A percentile compares a stretch with the other conserved stretches of the same genome.
Evolutionary conservation across 495 filamentous ascomycete species (phyloP).

Genomic region (Aspergillus funiculosus): DNA sequence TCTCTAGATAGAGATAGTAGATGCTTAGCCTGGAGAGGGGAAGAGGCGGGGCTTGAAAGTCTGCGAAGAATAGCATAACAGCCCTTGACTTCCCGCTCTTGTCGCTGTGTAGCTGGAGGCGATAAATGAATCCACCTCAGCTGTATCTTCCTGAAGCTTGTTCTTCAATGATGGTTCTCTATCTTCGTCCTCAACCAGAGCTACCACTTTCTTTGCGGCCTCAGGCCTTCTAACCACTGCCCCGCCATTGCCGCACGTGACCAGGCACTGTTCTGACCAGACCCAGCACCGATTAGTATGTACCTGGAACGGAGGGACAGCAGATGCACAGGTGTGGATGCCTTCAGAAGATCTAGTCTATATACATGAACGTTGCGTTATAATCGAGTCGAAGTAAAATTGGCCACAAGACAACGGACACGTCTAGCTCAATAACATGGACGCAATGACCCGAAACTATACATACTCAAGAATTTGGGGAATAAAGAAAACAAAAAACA

Average conservation of each 20-base stretch:
- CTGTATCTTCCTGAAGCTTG: neutral
- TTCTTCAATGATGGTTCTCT: conserved; percentile 5
- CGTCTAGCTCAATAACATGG: neutral
- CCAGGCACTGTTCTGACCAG: neutral
- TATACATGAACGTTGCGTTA: neutral
- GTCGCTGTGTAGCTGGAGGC: neutral
- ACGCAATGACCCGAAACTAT: neutral
- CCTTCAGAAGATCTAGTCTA: conserved; percentile 2
- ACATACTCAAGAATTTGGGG: neutral
- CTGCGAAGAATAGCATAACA: neutral
- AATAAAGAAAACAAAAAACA: no score
- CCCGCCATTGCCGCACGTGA: conserved; percentile 18
- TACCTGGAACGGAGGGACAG: neutral
- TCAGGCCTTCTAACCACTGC: conserved; percentile 10
- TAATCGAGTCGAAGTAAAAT: neutral
- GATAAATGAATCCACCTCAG: neutral
- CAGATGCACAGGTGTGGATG: neutral
- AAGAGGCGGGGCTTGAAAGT: neutral
- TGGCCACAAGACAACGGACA: neutral
- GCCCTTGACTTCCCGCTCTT: conserved; percentile 1
- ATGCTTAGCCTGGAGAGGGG: no score
- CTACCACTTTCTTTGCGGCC: conserved; percentile 11
- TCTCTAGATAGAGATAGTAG: no score
- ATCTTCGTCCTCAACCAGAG: conserved; percentile 10
- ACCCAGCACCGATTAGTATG: neutral